phyloP scores from a whole-genome alignment of 495 filamentous ascomycete genomes.

The Podospora bellae-mahoneyi region DNA sequence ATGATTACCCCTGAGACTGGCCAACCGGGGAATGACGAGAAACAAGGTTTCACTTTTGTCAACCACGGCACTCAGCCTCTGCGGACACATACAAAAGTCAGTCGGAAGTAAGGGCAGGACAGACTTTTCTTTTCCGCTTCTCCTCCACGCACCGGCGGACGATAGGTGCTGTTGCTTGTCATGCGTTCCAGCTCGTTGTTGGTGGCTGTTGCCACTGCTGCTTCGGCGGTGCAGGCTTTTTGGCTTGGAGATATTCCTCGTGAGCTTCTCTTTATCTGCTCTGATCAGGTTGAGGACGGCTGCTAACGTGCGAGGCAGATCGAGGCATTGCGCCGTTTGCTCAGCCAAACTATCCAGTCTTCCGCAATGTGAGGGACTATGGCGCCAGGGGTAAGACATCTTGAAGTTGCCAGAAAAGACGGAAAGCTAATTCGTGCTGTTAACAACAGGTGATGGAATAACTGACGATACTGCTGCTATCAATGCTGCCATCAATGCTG shows the following conservation, averaged over 20 bases:
- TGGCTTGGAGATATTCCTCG: slow-evolving; percentile 46
- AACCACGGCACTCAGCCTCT: neutral
- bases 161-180: neutral
- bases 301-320: slow-evolving; percentile 28
- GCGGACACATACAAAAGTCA: neutral
- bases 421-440: neutral
- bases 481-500: slow-evolving; percentile 72
- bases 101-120: neutral
- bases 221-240: slow-evolving; percentile 39
- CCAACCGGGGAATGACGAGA: neutral
- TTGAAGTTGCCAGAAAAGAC: neutral
- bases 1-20: neutral
- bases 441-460: slow-evolving; percentile 38
- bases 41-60: neutral
- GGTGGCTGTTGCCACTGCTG: slow-evolving; percentile 38
- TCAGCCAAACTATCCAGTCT: slow-evolving; percentile 48
- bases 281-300: neutral
- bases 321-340: slow-evolving; percentile 48
- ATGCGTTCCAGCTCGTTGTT: slow-evolving; percentile 42
- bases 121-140: neutral
- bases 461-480: slow-evolving; percentile 86
- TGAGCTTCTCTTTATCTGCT: slow-evolving; percentile 20
- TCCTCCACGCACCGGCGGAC: neutral
- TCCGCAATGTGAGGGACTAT: slow-evolving; percentile 59
- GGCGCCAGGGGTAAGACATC: slow-evolving; percentile 53